Base-by-base conservation (phyloP, 106 monocot genomes). In the Allium fistulosum region DNA sequence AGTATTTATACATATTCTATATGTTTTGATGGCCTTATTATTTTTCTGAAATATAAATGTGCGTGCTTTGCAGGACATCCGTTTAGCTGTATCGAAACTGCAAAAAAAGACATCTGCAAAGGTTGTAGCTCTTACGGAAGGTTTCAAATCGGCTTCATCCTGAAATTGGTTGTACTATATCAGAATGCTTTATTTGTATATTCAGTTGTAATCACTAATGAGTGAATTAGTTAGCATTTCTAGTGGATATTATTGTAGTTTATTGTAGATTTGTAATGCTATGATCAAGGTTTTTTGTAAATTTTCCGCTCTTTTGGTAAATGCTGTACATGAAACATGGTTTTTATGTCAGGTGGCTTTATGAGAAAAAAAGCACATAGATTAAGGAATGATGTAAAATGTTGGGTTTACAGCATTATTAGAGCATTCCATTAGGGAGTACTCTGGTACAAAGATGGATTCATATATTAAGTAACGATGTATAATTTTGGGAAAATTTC, bases 101-200 rank as follows among this genome's bases (percentile, higher is more conserved):
- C 90, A 99, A 64, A 82, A 86, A 6, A 93, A 83, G 49, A 10
- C 90, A 58, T 79, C 86, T 52, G 78, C 92, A 7, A 99, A 93
- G 63, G 71, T 99, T 18, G 61, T 87, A 49, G 81, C 93, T 74
- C 87, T 99, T 1, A 99, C 97, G 51, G 97, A 99, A 76, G 97
- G 97, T 64, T 99, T 93, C 84, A 89, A 71, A 81, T 90, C 97
- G 53, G 13, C 28, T 3, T 87, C 87, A 66, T 63, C 52, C 8
- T 67, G 67, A 67, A 67, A 53, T 27, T n/a, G 10, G 11, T 2
- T 49, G 26, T 65, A 7, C 8, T 49, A 9, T 12, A 63, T 15
- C 3, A 2, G 47, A 6, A 15, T 6, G 2, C 9, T 2, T 8
- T 14, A 48, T 6, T 63, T 63, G 10, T 63, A n/a, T 63, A 63